Percentiles rank a stretch among this genome's conserved stretches.
Conservation (phyloP, 345 rosid genomes). For the Microcos paniculata region DNA sequence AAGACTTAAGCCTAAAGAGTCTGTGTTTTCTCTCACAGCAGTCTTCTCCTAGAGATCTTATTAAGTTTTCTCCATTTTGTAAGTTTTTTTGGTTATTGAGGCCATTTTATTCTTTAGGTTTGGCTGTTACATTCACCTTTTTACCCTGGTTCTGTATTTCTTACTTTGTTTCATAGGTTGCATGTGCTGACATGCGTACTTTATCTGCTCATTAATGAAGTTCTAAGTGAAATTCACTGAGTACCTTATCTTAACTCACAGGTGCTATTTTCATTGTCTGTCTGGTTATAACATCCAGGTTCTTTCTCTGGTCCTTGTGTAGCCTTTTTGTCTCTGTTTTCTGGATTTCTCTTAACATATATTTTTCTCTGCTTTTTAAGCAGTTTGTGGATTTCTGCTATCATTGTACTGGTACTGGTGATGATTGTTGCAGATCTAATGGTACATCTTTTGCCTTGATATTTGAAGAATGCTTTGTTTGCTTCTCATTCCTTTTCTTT, state of each 20-base stretch:
- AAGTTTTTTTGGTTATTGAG: background rate
- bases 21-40: background rate
- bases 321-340: background rate
- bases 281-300: constrained; percentile 82
- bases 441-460: constrained; percentile 45
- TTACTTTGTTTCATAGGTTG: background rate
- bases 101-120: background rate
- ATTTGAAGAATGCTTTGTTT: background rate
- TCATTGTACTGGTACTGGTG: constrained; percentile 70
- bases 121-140: background rate
- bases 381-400: constrained; percentile 87
- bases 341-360: background rate
- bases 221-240: background rate
- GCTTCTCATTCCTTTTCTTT: background rate
- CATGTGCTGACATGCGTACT: background rate
- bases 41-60: background rate
- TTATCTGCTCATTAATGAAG: background rate
- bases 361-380: constrained; percentile 29
- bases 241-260: constrained; percentile 32
- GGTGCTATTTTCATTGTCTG: constrained; percentile 88
- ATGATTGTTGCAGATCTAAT: constrained; percentile 89
- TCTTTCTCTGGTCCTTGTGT: constrained; percentile 21
- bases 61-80: background rate
- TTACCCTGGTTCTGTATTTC: background rate
- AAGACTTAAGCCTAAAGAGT: background rate